Conservation (phyloP, 2,329 filamentous ascomycete genomes). For the Blumeria graminis region DNA sequence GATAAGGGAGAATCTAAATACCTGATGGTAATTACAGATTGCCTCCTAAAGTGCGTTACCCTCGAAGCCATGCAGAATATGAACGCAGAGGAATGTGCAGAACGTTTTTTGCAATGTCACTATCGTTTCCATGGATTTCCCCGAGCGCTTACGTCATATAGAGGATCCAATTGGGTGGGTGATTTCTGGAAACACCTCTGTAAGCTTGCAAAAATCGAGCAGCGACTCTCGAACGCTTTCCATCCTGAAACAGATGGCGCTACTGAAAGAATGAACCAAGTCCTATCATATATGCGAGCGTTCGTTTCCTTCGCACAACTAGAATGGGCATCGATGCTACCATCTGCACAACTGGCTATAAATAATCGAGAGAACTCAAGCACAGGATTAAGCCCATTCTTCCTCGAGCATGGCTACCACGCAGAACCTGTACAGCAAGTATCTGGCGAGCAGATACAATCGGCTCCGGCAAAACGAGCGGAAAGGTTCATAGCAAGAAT, state of each 20-base stretch:
- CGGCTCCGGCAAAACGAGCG: neutral
- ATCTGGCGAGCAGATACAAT: neutral
- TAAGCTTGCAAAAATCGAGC: neutral
- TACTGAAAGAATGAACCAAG: neutral
- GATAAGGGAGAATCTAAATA: neutral
- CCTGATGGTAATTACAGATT: neutral
- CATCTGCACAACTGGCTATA: neutral
- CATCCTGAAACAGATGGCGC: too few species aligned
- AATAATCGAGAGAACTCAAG: neutral
- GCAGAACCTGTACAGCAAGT: neutral
- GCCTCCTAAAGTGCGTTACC: neutral
- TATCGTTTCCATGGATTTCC: neutral
- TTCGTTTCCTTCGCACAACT: too few species aligned
- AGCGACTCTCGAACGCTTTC: neutral
- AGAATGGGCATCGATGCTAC: neutral
- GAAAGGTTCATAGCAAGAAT: neutral
- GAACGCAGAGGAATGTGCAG: neutral
- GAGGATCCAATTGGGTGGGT: neutral
- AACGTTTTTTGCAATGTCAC: neutral
- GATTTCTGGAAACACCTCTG: neutral
- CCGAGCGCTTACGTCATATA: neutral
- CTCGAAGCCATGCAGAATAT: neutral
- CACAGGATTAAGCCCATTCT: neutral
- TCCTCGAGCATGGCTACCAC: neutral
- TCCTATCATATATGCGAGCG: neutral